Evolutionary conservation across 2,329 filamentous ascomycete genomes (phyloP).

Genomic region (Claviceps sp.): DNA sequence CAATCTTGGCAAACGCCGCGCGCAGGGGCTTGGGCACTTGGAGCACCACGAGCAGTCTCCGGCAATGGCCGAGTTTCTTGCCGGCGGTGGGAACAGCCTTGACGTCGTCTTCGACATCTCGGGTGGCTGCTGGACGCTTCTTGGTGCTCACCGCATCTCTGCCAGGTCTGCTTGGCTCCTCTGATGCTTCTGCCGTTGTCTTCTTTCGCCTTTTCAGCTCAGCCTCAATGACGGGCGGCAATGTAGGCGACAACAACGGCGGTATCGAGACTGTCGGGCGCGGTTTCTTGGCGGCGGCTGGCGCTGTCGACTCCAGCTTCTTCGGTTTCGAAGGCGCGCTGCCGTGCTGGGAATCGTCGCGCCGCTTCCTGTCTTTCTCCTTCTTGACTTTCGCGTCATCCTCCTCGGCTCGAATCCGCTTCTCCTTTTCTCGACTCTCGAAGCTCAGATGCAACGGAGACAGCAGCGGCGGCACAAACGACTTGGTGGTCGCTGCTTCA

Average conservation of each 20-base stretch:
- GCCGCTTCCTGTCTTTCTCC: slow-evolving; percentile 19
- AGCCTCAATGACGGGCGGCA: slow-evolving; percentile 37
- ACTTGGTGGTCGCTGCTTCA: slow-evolving; percentile 17
- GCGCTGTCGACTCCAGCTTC: slow-evolving; percentile 13
- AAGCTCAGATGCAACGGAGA: slow-evolving; percentile 38
- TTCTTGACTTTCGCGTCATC: slow-evolving; percentile 14
- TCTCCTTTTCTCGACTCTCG: slow-evolving; percentile 23
- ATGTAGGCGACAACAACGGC: slow-evolving; percentile 40
- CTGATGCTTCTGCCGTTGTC: slow-evolving; percentile 13
- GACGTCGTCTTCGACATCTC: slow-evolving; percentile 19
- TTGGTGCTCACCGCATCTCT: slow-evolving; percentile 11
- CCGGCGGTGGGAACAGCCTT: background rate
- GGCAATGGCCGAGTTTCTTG: slow-evolving; percentile 12
- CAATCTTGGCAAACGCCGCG: slow-evolving; percentile 31
- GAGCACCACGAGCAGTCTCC: slow-evolving; percentile 29
- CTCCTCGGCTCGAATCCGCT: slow-evolving; percentile 13
- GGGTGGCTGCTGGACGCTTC: slow-evolving; percentile 16
- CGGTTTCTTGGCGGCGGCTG: slow-evolving; percentile 22
- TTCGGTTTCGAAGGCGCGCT: slow-evolving; percentile 18
- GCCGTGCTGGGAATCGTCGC: slow-evolving; percentile 16
- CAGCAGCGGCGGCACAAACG: slow-evolving; percentile 35
- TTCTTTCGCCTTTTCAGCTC: slow-evolving; percentile 21
- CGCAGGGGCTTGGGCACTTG: slow-evolving; percentile 34
- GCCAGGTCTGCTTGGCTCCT: slow-evolving; percentile 10
- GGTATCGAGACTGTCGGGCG: slow-evolving; percentile 28